These are phyloP conservation scores for Pseudogymnoascus sp. DNA, from an alignment of 2,329 filamentous ascomycete genomes.

Conservation along the genomic window DNA sequence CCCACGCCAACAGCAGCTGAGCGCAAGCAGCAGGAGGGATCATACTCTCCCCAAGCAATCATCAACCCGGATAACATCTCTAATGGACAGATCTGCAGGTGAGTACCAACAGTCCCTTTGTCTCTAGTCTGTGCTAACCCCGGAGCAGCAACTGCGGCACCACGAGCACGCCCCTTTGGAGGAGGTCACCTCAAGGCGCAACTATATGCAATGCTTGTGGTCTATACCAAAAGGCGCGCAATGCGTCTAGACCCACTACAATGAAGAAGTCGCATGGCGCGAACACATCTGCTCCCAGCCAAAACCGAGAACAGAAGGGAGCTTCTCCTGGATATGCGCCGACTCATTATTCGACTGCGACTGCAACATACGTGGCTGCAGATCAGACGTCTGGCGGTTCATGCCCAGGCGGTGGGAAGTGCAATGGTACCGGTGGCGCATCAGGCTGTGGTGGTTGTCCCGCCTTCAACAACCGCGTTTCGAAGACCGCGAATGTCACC, in stretches of 20 bases:
- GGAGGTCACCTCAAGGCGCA: slow-evolving; percentile 81
- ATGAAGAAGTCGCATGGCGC: slow-evolving; percentile 65
- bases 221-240: slow-evolving; percentile 86
- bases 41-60: slow-evolving; percentile 4
- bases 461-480: slow-evolving; percentile 92
- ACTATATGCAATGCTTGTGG: slow-evolving; percentile 98
- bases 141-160: slow-evolving; percentile 81
- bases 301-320: slow-evolving; percentile 19
- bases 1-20: neutral
- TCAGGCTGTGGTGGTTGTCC: slow-evolving; percentile 94
- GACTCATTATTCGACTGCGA: slow-evolving; percentile 30
- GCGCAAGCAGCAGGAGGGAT: neutral
- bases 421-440: slow-evolving; percentile 92
- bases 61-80: slow-evolving; percentile 25
- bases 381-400: slow-evolving; percentile 73
- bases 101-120: slow-evolving; percentile 24
- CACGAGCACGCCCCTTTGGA: slow-evolving; percentile 88
- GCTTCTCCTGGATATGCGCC: slow-evolving; percentile 27
- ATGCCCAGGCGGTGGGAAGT: slow-evolving; percentile 88
- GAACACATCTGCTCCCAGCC: slow-evolving; percentile 25
- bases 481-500: slow-evolving; percentile 71
- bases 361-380: slow-evolving; percentile 67
- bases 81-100: slow-evolving; percentile 65
- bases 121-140: slow-evolving; percentile 19
- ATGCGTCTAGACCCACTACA: slow-evolving; percentile 82